Evolutionary conservation across 352 stramenopile species (phyloP).

Genomic region (Phytophthora lateralis): DNA sequence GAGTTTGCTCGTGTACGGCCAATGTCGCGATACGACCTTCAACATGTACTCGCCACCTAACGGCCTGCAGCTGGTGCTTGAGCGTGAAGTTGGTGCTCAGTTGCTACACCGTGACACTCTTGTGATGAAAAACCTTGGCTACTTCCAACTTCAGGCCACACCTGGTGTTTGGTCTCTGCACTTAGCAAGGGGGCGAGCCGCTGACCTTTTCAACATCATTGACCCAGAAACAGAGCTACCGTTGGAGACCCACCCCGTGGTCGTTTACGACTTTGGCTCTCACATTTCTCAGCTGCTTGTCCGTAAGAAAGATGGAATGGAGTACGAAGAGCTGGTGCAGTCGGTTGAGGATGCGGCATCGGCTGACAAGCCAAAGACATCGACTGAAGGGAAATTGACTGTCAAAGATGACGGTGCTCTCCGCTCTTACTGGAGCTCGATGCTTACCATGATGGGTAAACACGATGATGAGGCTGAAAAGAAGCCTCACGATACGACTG

Average conservation of each 20-base stretch:
- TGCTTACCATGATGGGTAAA: slow-evolving; percentile 74
- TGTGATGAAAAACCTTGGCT: slow-evolving; percentile 99
- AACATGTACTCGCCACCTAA: slow-evolving; percentile 85
- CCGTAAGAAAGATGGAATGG: slow-evolving; percentile 90
- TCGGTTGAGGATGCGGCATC: slow-evolving; percentile 31
- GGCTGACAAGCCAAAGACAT: slow-evolving; percentile 11
- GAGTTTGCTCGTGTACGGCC: slow-evolving; percentile 89
- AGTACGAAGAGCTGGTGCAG: slow-evolving; percentile 70
- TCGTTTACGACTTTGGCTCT: slow-evolving; percentile 90
- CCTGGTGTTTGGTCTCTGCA: slow-evolving; percentile 94
- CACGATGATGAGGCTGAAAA: slow-evolving; percentile 19
- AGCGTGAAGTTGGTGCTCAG: slow-evolving; percentile 63
- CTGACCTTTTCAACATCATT: slow-evolving; percentile 84
- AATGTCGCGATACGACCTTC: slow-evolving; percentile 88
- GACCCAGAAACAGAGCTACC: slow-evolving; percentile 48
- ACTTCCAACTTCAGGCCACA: slow-evolving; percentile 98
- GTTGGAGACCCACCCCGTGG: slow-evolving; percentile 45
- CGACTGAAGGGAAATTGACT: slow-evolving; percentile 36
- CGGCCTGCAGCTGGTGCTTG: slow-evolving; percentile 91
- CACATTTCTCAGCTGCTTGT: slow-evolving; percentile 90
- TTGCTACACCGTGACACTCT: slow-evolving; percentile 93
- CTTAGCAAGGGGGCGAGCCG: slow-evolving; percentile 82
- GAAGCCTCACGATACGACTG: slow-evolving; percentile 17
- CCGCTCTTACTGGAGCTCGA: slow-evolving; percentile 74
- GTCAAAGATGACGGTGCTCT: slow-evolving; percentile 54